These are phyloP conservation scores for Periconia digitata DNA, from an alignment of 2,329 filamentous ascomycete genomes.

Conservation along the genomic window DNA sequence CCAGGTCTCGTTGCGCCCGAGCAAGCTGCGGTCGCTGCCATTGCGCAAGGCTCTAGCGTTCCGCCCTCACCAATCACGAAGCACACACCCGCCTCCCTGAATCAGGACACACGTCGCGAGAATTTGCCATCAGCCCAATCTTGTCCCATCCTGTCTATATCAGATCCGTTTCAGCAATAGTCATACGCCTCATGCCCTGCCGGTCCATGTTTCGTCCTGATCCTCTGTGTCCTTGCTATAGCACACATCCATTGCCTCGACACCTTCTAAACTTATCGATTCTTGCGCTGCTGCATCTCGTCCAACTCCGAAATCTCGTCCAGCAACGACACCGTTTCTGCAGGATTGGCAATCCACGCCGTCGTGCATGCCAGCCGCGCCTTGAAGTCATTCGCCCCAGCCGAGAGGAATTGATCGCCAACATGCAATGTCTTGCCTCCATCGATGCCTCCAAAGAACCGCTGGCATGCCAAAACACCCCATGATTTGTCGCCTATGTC, in stretches of 20 bases:
- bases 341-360: constrained; percentile 92
- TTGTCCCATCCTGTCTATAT: constrained; percentile 11
- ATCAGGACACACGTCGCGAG: constrained; percentile 6
- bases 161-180: background rate
- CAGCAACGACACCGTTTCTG: constrained; percentile 84
- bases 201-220: background rate
- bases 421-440: constrained; percentile 86
- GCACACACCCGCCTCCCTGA: constrained; percentile 5
- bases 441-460: constrained; percentile 77
- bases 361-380: constrained; percentile 89
- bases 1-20: constrained; percentile 5
- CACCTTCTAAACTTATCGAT: constrained; percentile 15
- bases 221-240: background rate
- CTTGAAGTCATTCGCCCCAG: constrained; percentile 92
- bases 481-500: constrained; percentile 98
- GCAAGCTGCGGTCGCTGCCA: too few species aligned
- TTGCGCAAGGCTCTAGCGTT: constrained; percentile 9
- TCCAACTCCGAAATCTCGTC: constrained; percentile 69
- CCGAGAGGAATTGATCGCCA: constrained; percentile 92
- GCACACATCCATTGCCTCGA: background rate
- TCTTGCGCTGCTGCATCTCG: constrained; percentile 43
- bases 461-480: constrained; percentile 90
- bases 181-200: background rate
- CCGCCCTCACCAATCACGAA: constrained; percentile 8
- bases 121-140: constrained; percentile 6